Evolutionary conservation across 1,284 basidiomycete species (phyloP).

Genomic region (Malassezia equina): DNA sequence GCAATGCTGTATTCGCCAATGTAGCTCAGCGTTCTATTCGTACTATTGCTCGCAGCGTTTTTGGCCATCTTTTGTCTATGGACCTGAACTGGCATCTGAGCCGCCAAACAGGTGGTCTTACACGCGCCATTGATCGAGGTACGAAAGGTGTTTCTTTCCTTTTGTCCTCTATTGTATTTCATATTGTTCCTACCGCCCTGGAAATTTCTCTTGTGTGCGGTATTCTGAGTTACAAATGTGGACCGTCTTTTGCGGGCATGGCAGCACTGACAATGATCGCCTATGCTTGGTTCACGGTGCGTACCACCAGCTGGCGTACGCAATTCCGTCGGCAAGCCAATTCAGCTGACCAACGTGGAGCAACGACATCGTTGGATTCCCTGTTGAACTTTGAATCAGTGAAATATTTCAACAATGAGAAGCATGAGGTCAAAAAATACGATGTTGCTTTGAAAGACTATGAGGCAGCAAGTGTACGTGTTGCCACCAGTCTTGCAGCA

Average conservation of each 20-base stretch:
- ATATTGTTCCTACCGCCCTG: constrained; percentile 86
- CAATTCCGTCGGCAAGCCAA: constrained; percentile 90
- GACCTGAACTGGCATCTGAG: constrained; percentile 87
- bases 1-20: constrained; percentile 92
- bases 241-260: constrained; percentile 88
- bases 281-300: constrained; percentile 94
- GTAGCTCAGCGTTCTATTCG: constrained; percentile 90
- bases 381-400: constrained; percentile 97
- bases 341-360: constrained; percentile 89
- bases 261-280: constrained; percentile 74
- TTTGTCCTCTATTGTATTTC: constrained; percentile 82
- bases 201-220: constrained; percentile 96
- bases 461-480: constrained; percentile 84
- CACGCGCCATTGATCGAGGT: constrained; percentile 88
- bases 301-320: constrained; percentile 92
- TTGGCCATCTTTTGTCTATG: constrained; percentile 79
- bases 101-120: constrained; percentile 87
- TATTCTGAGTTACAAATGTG: constrained; percentile 92
- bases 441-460: constrained; percentile 78
- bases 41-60: constrained; percentile 83
- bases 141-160: constrained; percentile 97
- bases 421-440: constrained; percentile 79
- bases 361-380: constrained; percentile 84
- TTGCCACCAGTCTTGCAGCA: constrained; percentile 82
- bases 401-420: constrained; percentile 98